Base-by-base conservation (phyloP, 345 rosid species). In the Lepidium didymum region DNA sequence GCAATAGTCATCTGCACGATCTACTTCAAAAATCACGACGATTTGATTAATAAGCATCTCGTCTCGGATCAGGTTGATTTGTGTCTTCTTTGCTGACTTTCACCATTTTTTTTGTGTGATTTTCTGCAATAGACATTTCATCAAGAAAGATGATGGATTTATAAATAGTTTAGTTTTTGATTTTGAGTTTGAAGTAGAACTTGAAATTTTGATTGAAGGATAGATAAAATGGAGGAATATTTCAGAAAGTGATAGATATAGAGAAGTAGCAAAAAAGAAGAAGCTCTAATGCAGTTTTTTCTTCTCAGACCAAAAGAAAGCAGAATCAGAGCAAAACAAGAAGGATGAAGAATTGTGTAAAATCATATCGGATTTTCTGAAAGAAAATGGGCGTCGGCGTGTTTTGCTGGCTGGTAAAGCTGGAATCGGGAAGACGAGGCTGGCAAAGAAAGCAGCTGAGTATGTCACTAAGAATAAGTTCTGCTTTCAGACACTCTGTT, bases 381-480 rank as follows among this genome's bases (percentile, higher is more conserved):
- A 1, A 11, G 3, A 0, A 21, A 7, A 19, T 18, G 60, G 66
- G 0, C 15, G 1, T 34, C 62, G 67, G 6, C 64, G 23, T 50
- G 67, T 81, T 31, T 21, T 72, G 43, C 45, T 83, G 16, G 29
- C 10, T 9, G 84, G 87, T 42, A 18, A 56, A 11, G 56, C 68
- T 42, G 83, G 90, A 46, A 72, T 65, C 0, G 90, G 87, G 57
- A 85, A 85, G 76, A 81, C 87, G 3, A 64, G 86, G 85, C 35
- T 80, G 58, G 83, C 87, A 14, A 70, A 61, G 46, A 23, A 18
- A 36, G 51, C 75, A 15, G 49, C 21, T 16, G 10, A 83, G 2
- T 0, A 1, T 16, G 84, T 44, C 7, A 6, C 15, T 14, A 1
- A 2, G 0, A 1, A 5, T 0, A n/a, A 40, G 6, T 1, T 0